A percentile compares a stretch with the other conserved stretches of the same genome.
Evolutionary conservation across 139 green algal species (phyloP).

Genomic region (Auxenochlorella pyrenoidosa): DNA sequence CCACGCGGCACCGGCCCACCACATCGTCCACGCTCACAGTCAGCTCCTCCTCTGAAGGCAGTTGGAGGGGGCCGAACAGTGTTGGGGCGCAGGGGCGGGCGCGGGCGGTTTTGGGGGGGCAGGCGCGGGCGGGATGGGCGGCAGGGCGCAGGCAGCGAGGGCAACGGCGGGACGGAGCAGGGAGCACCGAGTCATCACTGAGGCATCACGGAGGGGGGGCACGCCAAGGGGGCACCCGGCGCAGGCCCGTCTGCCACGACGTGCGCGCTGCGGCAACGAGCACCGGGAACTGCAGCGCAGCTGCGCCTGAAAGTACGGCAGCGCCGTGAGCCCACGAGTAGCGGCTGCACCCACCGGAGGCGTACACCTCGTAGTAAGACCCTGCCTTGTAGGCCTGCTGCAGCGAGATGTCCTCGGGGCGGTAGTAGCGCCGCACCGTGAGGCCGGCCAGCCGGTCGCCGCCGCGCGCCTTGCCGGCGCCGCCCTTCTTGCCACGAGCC

Average conservation of each 20-base stretch:
- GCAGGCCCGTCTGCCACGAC: no score
- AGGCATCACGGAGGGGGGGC: no score
- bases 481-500: conserved; percentile 17
- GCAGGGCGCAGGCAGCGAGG: no score
- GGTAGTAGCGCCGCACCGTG: conserved; percentile 84
- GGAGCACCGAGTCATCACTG: no score
- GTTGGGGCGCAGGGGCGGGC: no score
- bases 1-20: conserved; percentile 66
- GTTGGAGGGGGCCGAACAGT: no score
- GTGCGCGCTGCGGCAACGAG: no score
- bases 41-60: conserved; percentile 61
- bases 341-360: conserved; percentile 33
- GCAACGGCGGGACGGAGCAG: background rate
- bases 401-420: conserved; percentile 87
- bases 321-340: background rate
- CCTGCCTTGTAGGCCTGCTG: conserved; percentile 78
- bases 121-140: no score
- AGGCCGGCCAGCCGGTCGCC: conserved; percentile 35
- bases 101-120: no score
- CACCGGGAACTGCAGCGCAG: no score
- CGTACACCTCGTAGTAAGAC: conserved; percentile 82
- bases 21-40: conserved; percentile 63
- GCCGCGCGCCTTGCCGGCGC: background rate
- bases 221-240: no score
- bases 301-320: no score